Evolutionary conservation across 75 land plant genomes (phyloP).

Genomic region (Picea glauca): DNA sequence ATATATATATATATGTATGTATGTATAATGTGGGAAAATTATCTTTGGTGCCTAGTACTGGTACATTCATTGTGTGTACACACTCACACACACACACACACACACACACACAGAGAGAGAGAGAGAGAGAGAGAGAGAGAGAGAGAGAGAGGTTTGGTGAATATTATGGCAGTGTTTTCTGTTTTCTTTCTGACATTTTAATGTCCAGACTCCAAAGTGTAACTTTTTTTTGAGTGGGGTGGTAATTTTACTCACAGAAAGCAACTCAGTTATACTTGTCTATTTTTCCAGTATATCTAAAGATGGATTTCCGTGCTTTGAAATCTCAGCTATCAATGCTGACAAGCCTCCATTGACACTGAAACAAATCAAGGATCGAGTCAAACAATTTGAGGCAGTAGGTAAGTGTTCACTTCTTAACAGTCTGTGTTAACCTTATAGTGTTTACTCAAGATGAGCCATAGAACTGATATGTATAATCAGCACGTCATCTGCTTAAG

Average conservation of each 20-base stretch:
- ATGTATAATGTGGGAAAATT: too few species aligned
- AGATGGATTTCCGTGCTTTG: constrained; percentile 80
- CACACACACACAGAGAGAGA: too few species aligned
- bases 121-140: too few species aligned
- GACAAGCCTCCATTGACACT: constrained; percentile 83
- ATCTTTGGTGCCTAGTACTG: too few species aligned
- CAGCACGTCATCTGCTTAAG: neutral
- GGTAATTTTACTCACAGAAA: neutral
- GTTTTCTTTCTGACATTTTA: neutral
- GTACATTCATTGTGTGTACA: too few species aligned
- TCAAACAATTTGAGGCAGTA: constrained; percentile 67
- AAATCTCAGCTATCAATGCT: constrained; percentile 90
- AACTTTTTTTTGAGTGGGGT: neutral
- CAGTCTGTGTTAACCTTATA: neutral
- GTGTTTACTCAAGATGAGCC: neutral
- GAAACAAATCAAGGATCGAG: constrained; percentile 72
- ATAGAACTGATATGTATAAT: neutral
- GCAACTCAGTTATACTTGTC: neutral
- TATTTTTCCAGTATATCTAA: constrained; percentile 42
- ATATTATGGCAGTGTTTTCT: neutral
- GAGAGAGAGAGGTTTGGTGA: too few species aligned
- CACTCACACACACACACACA: too few species aligned
- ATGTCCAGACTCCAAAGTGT: neutral
- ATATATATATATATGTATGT: too few species aligned
- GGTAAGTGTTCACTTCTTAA: constrained; percentile 32